These are phyloP conservation scores for Fraxinus albicans DNA, from an alignment of 305 asterid genomes.

Conservation along the genomic window DNA sequence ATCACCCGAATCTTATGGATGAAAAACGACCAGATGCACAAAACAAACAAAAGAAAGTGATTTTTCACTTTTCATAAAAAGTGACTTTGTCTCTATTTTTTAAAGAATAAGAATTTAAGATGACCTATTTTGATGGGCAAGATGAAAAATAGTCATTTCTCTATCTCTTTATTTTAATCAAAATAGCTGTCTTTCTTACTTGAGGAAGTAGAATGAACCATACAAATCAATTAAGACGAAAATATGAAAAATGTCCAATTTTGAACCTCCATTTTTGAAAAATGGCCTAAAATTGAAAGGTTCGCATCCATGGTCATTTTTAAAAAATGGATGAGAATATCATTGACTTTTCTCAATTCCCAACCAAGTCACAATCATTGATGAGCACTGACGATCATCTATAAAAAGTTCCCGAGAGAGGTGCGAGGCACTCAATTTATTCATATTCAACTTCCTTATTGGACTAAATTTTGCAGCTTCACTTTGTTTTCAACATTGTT, in stretches of 20 bases:
- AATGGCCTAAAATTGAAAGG: not conserved
- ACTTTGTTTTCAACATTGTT: not conserved
- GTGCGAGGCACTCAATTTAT: not conserved
- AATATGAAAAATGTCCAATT: not conserved
- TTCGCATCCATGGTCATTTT: not conserved
- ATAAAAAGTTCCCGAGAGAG: not conserved
- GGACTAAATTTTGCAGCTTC: not conserved
- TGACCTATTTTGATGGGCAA: not conserved
- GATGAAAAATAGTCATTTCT: not conserved
- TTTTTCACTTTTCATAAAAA: not conserved
- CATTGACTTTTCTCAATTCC: not conserved
- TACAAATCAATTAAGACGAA: not conserved
- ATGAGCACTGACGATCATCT: not conserved
- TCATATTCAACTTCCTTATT: not conserved
- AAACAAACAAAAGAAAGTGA: not conserved
- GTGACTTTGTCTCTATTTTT: not conserved
- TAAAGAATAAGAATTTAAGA: not conserved
- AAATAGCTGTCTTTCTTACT: not conserved
- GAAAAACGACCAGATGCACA: not conserved
- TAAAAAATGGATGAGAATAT: not conserved
- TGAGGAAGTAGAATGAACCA: not conserved
- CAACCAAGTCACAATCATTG: not conserved
- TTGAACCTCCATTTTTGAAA: not conserved
- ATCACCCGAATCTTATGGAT: not conserved
- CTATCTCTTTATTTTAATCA: not conserved